Evolutionary conservation across 179 eudicot genomes (phyloP).

Genomic region (Patellifolia procumbens): DNA sequence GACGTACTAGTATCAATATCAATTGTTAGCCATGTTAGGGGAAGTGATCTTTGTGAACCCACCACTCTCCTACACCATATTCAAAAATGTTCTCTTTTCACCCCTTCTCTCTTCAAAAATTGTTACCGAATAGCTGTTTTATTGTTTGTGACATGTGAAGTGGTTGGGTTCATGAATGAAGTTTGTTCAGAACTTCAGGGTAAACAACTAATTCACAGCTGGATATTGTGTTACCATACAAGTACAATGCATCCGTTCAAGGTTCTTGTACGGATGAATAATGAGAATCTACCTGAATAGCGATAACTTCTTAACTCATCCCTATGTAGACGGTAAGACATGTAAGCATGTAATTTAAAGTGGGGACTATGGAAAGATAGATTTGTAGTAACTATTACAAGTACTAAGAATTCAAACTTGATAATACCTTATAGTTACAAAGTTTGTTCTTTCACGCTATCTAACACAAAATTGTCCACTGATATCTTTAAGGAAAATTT

Average conservation of each 20-base stretch:
- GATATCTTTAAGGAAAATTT: no score
- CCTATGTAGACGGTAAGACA: background rate
- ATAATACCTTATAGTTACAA: no score
- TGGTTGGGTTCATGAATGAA: conserved; percentile 29
- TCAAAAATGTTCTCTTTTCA: no score
- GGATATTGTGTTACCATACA: conserved; percentile 24
- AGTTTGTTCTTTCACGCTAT: no score
- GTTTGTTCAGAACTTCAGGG: conserved; percentile 18
- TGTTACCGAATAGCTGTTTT: background rate
- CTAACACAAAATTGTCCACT: background rate
- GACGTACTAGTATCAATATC: background rate
- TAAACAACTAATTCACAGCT: conserved; percentile 45
- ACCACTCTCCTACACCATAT: no score
- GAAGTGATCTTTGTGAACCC: no score
- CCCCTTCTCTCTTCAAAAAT: no score
- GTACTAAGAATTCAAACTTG: no score
- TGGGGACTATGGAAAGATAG: background rate
- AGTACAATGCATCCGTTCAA: conserved; percentile 32
- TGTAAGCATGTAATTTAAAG: background rate
- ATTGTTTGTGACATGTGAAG: conserved; percentile 18
- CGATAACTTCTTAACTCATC: background rate
- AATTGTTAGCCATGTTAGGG: background rate
- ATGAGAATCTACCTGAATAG: conserved; percentile 4
- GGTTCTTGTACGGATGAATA: conserved; percentile 25
- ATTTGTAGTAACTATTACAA: background rate